phyloP scores from a whole-genome alignment of 2,329 filamentous ascomycete species.

The Cryphonectria japonica region DNA sequence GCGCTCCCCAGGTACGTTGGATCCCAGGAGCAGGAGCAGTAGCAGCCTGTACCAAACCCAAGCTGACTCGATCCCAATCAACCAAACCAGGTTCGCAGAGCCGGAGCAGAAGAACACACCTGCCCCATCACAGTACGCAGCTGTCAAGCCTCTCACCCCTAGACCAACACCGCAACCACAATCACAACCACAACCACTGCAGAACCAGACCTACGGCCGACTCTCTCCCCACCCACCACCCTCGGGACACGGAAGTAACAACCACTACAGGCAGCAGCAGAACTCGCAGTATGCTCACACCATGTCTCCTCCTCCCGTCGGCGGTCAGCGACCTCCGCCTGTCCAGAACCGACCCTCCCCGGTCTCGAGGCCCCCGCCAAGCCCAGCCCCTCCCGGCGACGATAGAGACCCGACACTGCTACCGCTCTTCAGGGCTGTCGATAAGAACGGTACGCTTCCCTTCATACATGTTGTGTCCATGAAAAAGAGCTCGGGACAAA shows the following conservation, averaged over 20 bases:
- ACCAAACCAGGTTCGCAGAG: constrained; percentile 52
- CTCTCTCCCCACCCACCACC: constrained; percentile 23
- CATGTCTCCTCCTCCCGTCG: constrained; percentile 56
- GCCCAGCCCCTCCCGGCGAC: constrained; percentile 55
- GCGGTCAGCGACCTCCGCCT: constrained; percentile 46
- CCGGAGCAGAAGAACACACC: constrained; percentile 44
- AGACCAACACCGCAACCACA: constrained; percentile 37
- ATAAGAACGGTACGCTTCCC: constrained; percentile 69
- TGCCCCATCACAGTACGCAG: constrained; percentile 46
- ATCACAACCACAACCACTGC: neutral
- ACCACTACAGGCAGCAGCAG: constrained; percentile 32
- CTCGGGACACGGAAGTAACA: constrained; percentile 17
- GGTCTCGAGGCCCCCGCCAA: constrained; percentile 66
- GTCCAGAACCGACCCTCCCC: constrained; percentile 57
- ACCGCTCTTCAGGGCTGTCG: constrained; percentile 87
- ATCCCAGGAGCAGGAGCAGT: neutral
- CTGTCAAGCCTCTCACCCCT: constrained; percentile 52
- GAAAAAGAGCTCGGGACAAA: neutral
- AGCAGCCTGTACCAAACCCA: neutral
- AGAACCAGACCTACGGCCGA: constrained; percentile 30
- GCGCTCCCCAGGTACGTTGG: constrained; percentile 80
- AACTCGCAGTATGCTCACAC: constrained; percentile 38
- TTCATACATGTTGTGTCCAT: neutral
- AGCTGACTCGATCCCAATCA: constrained; percentile 23
- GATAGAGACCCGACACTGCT: constrained; percentile 74